Percentiles rank a stretch among this genome's conserved stretches.
phyloP scores from a whole-genome alignment of 2,329 filamentous ascomycete species.

The Colletotrichum chlorophyti region DNA sequence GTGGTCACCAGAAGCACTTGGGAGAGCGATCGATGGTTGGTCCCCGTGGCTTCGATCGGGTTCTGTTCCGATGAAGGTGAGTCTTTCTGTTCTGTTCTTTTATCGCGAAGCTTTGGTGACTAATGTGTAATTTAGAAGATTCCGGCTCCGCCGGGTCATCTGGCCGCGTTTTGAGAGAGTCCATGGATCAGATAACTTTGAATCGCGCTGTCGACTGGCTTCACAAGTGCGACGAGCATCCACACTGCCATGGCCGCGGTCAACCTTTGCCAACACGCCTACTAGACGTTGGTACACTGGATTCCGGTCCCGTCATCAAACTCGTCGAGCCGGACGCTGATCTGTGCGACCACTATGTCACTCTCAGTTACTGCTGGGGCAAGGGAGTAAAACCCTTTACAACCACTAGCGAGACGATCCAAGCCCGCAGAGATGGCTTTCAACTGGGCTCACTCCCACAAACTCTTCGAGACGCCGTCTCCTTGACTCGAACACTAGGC shows the following conservation, averaged over 20 bases:
- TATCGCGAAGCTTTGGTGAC: too few species aligned
- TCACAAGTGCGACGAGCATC: constrained; percentile 10
- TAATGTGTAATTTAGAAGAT: neutral
- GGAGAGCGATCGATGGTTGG: neutral
- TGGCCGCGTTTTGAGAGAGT: constrained; percentile 4
- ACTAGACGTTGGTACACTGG: neutral
- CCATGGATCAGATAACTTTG: constrained; percentile 6
- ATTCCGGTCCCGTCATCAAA: neutral
- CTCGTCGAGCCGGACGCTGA: constrained; percentile 7
- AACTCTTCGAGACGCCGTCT: constrained; percentile 35
- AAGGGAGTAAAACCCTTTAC: neutral
- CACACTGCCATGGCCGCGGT: neutral
- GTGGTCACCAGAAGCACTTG: constrained; percentile 3
- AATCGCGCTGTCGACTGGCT: constrained; percentile 11
- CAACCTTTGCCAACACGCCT: constrained; percentile 2
- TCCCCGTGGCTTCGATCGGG: constrained; percentile 4
- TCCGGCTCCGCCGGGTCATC: neutral
- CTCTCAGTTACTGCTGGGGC: constrained; percentile 24
- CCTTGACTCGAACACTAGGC: constrained; percentile 32
- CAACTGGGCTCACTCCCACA: constrained; percentile 22
- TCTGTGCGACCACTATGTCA: neutral
- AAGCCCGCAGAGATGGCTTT: neutral
- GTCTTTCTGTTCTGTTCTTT: neutral
- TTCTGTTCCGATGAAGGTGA: constrained; percentile 14
- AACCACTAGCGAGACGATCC: constrained; percentile 11